Evolutionary conservation across 2,329 filamentous ascomycete species (phyloP).

Genomic region (Aspergillus japonicus): DNA sequence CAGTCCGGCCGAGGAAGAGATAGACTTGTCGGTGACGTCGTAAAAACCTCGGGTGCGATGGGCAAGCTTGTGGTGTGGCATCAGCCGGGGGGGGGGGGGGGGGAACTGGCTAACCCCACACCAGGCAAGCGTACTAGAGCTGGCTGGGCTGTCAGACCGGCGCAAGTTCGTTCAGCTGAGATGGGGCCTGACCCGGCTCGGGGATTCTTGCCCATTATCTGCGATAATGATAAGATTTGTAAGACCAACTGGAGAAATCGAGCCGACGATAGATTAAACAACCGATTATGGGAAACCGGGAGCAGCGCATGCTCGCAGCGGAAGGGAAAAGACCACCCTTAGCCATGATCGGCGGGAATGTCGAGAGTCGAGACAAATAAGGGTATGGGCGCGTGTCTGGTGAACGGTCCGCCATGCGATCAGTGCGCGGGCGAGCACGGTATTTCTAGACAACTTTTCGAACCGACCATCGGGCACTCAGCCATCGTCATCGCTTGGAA

Average conservation of each 20-base stretch:
- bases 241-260: not conserved
- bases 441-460: not conserved
- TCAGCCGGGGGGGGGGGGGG: constrained; percentile 1
- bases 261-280: not conserved
- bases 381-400: constrained; percentile 10
- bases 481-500: not conserved
- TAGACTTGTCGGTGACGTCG: constrained; percentile 8
- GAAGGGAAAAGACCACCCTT: constrained; percentile 15
- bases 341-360: constrained; percentile 14
- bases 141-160: constrained; percentile 1
- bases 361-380: constrained; percentile 10
- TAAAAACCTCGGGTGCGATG: constrained; percentile 1
- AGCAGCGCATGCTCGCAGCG: not conserved
- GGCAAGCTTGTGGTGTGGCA: constrained; percentile 4
- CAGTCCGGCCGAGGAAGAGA: constrained; percentile 4
- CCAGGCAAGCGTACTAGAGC: not conserved
- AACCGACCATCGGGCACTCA: not conserved
- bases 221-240: constrained; percentile 4
- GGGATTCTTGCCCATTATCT: not conserved
- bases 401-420: constrained; percentile 2
- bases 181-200: not conserved
- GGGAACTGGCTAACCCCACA: not conserved
- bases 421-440: constrained; percentile 5
- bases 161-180: not conserved
- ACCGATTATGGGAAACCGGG: not conserved